phyloP scores from a whole-genome alignment of 2,329 filamentous ascomycete genomes.

The Gyromitra esculenta region DNA sequence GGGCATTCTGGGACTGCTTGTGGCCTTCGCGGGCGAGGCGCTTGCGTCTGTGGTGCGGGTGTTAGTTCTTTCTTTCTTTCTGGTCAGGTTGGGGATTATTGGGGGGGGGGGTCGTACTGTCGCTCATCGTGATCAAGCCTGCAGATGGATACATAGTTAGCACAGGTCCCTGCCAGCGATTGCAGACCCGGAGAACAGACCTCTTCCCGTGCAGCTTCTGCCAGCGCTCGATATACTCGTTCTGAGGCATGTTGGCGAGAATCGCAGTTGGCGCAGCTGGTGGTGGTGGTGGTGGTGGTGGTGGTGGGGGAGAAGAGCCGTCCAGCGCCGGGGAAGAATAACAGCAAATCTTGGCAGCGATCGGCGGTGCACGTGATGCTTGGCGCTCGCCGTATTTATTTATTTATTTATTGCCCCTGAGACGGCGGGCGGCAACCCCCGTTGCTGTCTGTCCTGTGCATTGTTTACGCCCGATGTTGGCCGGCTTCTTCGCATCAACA shows the following conservation, averaged over 20 bases:
- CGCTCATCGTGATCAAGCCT: constrained; percentile 84
- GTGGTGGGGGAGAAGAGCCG: neutral
- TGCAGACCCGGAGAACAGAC: constrained; percentile 53
- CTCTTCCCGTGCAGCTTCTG: constrained; percentile 71
- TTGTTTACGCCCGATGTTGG: constrained; percentile 5
- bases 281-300: neutral
- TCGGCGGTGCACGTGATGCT: constrained; percentile 19
- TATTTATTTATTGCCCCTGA: constrained; percentile 21
- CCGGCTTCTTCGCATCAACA: constrained; percentile 23
- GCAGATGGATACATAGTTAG: constrained; percentile 61
- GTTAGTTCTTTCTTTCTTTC: neutral
- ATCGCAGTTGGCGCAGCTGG: neutral
- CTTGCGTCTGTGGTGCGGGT: constrained; percentile 71
- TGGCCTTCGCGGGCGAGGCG: constrained; percentile 86
- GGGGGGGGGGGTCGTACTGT: constrained; percentile 46
- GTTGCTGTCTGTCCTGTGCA: neutral
- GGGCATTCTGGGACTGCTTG: constrained; percentile 85
- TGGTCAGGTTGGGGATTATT: neutral
- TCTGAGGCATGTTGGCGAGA: constrained; percentile 70
- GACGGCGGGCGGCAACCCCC: constrained; percentile 10
- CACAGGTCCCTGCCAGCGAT: constrained; percentile 63
- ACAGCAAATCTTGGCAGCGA: constrained; percentile 29
- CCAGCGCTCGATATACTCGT: constrained; percentile 83
- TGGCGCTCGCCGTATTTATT: neutral
- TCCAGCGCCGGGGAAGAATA: constrained; percentile 1